Evolutionary conservation across 768 basidiomycete genomes (phyloP).

Genomic region (Mycena haematopus): DNA sequence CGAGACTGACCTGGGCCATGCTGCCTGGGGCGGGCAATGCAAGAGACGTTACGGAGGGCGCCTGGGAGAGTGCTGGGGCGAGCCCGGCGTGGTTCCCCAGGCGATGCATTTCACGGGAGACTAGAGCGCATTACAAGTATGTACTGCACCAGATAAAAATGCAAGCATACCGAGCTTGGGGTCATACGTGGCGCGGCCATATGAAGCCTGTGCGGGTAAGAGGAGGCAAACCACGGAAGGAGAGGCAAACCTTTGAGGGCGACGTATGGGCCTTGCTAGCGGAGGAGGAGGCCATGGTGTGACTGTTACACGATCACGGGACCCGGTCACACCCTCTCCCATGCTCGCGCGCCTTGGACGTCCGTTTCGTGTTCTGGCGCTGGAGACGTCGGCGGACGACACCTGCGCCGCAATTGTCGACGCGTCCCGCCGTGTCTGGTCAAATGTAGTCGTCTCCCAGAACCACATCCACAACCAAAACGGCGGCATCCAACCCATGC

Average conservation of each 20-base stretch:
- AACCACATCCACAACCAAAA: constrained; percentile 64
- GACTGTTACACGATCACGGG: too few species aligned
- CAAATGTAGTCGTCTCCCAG: constrained; percentile 90
- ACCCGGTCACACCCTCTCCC: too few species aligned
- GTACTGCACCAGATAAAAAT: background rate
- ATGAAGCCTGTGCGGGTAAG: constrained; percentile 46
- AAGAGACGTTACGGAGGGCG: constrained; percentile 57
- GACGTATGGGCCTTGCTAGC: constrained; percentile 52
- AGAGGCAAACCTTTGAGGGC: constrained; percentile 53
- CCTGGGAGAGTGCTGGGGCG: constrained; percentile 55
- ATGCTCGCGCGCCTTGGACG: background rate
- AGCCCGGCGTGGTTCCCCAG: constrained; percentile 65
- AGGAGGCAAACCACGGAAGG: background rate
- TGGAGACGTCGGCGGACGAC: constrained; percentile 94
- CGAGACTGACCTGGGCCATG: constrained; percentile 44
- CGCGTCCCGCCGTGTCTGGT: constrained; percentile 69
- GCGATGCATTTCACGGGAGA: constrained; percentile 86
- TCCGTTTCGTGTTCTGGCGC: constrained; percentile 68
- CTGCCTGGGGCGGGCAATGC: constrained; percentile 48
- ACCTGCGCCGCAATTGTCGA: constrained; percentile 89
- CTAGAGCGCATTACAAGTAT: constrained; percentile 32
- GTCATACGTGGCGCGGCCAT: constrained; percentile 80
- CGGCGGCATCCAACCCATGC: constrained; percentile 82
- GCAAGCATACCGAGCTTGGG: constrained; percentile 55
- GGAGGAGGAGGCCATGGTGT: constrained; percentile 44